Evolutionary conservation across 441 rosid species (phyloP).

Genomic region (Aleurites moluccanus): DNA sequence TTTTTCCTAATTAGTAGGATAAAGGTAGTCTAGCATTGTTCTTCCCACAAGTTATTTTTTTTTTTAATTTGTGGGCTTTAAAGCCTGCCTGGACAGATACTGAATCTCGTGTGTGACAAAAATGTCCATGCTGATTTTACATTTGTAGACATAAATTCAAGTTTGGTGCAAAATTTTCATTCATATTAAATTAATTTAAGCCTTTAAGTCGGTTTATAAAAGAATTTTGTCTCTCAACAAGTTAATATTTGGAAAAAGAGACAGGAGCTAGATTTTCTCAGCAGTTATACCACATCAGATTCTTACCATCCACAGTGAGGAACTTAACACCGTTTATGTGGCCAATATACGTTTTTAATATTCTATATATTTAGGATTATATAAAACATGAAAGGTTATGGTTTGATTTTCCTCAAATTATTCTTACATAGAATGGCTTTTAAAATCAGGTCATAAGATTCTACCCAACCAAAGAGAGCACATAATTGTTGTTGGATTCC

Average conservation of each 20-base stretch:
- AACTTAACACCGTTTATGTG: not conserved
- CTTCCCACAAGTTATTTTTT: not conserved
- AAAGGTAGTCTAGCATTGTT: conserved; percentile 11
- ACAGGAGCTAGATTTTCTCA: not conserved
- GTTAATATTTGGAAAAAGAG: not conserved
- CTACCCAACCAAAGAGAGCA: not conserved
- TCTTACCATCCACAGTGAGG: not conserved
- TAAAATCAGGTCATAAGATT: not conserved
- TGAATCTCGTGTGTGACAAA: not conserved
- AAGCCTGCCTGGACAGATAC: conserved; percentile 12
- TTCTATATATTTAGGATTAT: not conserved
- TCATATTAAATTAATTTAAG: not conserved
- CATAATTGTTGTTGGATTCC: not conserved
- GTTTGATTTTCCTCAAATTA: conserved; percentile 1
- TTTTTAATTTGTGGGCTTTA: not conserved
- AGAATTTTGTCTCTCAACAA: conserved; percentile 8
- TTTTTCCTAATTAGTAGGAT: not conserved
- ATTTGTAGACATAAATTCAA: not conserved
- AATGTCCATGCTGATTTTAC: not conserved
- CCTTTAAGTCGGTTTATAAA: not conserved
- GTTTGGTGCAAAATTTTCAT: not conserved
- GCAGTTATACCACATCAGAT: not conserved
- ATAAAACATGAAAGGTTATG: conserved; percentile 7
- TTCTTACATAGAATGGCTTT: not conserved
- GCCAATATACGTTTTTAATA: not conserved